Conservation (phyloP, 139 green algal genomes). For the Mychonastes homosphaera region DNA sequence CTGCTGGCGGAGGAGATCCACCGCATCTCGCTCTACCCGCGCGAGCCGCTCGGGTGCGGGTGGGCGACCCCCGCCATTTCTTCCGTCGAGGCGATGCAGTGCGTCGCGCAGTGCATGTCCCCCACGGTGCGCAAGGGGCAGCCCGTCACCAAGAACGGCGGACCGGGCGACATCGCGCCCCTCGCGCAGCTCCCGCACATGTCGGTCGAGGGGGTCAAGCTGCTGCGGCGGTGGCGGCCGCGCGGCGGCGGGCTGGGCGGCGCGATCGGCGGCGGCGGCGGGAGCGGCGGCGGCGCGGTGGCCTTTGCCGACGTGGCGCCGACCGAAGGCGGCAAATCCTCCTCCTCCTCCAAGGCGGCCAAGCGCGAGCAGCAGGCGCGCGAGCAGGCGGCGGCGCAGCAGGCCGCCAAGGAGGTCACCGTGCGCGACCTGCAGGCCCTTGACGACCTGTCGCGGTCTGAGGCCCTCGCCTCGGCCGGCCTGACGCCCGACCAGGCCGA, state of each 20-base stretch:
- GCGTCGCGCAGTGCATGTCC: constrained; percentile 52
- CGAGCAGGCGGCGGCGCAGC: too few species aligned
- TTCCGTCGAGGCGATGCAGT: constrained; percentile 75
- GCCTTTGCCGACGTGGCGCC: too few species aligned
- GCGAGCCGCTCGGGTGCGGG: constrained; percentile 36
- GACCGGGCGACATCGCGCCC: constrained; percentile 12
- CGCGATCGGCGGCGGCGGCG: too few species aligned
- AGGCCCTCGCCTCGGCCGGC: constrained; percentile 28
- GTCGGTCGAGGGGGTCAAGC: constrained; percentile 46
- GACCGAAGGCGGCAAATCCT: too few species aligned
- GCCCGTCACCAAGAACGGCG: too few species aligned
- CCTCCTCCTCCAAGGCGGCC: too few species aligned
- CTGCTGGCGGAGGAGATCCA: constrained; percentile 74
- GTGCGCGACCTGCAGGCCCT: constrained; percentile 50
- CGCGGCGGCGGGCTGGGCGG: too few species aligned
- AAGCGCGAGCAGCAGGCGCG: not conserved
- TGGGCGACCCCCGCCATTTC: constrained; percentile 67
- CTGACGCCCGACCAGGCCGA: constrained; percentile 33
- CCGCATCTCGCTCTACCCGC: constrained; percentile 54
- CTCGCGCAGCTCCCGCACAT: constrained; percentile 68
- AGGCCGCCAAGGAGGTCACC: too few species aligned
- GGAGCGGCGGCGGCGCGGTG: too few species aligned
- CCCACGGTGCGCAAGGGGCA: constrained; percentile 21
- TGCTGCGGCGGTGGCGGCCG: constrained; percentile 47
- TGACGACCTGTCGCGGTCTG: constrained; percentile 17